Conservation (phyloP, 805 yeast species). For the Cyberlindnera subsufficiens region DNA sequence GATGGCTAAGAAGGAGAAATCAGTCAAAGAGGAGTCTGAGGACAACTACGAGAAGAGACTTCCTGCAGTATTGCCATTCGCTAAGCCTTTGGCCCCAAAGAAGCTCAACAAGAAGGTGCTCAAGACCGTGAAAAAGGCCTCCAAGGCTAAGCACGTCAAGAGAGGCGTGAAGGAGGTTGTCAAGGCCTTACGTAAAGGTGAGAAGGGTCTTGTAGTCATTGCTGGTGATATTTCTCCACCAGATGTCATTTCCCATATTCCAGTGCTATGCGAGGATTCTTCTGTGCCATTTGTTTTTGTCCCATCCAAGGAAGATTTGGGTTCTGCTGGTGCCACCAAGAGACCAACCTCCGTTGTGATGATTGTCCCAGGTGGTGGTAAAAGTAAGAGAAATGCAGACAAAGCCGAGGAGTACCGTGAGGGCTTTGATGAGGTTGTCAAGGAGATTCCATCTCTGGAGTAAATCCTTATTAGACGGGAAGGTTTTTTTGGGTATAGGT, state of each 20-base stretch:
- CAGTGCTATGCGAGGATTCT: slow-evolving; percentile 93
- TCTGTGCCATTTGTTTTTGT: slow-evolving; percentile 88
- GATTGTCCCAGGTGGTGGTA: slow-evolving; percentile 94
- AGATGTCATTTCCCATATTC: slow-evolving; percentile 95
- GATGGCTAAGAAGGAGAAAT: slow-evolving; percentile 43
- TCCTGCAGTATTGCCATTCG: slow-evolving; percentile 87
- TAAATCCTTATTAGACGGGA: not conserved
- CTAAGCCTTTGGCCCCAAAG: slow-evolving; percentile 92
- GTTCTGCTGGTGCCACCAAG: slow-evolving; percentile 98
- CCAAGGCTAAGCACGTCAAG: slow-evolving; percentile 96
- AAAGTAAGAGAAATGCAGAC: slow-evolving; percentile 63
- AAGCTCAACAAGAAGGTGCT: slow-evolving; percentile 92
- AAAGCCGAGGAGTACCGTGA: slow-evolving; percentile 88
- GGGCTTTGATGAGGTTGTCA: slow-evolving; percentile 86
- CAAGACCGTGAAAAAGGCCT: slow-evolving; percentile 95
- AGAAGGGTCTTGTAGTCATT: slow-evolving; percentile 90
- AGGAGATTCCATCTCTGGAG: slow-evolving; percentile 56
- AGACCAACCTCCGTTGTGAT: slow-evolving; percentile 98
- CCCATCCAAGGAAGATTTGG: slow-evolving; percentile 97
- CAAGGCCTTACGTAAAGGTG: slow-evolving; percentile 96
- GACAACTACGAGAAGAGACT: slow-evolving; percentile 91
- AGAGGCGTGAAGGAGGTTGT: slow-evolving; percentile 99
- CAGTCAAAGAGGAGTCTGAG: slow-evolving; percentile 31
- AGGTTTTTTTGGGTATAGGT: not conserved
- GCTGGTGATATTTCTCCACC: slow-evolving; percentile 98